These are phyloP conservation scores for Oryza glaberrima DNA, from an alignment of 176 grass and related monocot genomes.

Conservation along the genomic window DNA sequence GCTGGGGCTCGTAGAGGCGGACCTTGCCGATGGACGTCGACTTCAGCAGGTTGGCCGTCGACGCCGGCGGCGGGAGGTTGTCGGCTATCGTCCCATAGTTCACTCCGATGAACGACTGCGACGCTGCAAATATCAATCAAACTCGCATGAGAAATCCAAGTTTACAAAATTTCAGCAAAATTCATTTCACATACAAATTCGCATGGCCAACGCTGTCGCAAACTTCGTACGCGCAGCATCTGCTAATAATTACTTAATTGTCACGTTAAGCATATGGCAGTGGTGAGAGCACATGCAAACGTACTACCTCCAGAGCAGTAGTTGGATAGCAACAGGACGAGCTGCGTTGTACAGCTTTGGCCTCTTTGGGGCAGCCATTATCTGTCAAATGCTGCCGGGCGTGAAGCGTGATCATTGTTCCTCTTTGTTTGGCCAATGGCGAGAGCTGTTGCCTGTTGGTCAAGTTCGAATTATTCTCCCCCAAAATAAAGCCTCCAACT, in stretches of 20 bases:
- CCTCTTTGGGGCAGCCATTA: neutral
- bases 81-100: constrained; percentile 89
- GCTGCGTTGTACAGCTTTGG: constrained; percentile 7
- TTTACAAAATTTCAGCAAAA: neutral
- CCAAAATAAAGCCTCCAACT: neutral
- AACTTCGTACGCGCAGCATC: neutral
- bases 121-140: constrained; percentile 38
- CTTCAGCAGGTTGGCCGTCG: constrained; percentile 64
- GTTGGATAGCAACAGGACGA: constrained; percentile 17
- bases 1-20: constrained; percentile 74
- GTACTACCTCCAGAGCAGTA: neutral
- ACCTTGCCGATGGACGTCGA: constrained; percentile 83
- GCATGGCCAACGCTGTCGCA: neutral
- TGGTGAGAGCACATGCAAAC: constrained; percentile 1
- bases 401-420: neutral
- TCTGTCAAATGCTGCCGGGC: constrained; percentile 14
- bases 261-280: neutral
- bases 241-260: neutral
- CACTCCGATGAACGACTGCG: constrained; percentile 77
- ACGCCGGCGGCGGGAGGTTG: constrained; percentile 72
- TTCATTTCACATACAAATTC: neutral
- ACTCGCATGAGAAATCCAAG: neutral
- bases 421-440: neutral
- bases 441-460: neutral
- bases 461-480: neutral